Percentiles rank a stretch among this genome's conserved stretches.
phyloP scores from a whole-genome alignment of 2,329 filamentous ascomycete genomes.

The Tolypocladium paradoxum region DNA sequence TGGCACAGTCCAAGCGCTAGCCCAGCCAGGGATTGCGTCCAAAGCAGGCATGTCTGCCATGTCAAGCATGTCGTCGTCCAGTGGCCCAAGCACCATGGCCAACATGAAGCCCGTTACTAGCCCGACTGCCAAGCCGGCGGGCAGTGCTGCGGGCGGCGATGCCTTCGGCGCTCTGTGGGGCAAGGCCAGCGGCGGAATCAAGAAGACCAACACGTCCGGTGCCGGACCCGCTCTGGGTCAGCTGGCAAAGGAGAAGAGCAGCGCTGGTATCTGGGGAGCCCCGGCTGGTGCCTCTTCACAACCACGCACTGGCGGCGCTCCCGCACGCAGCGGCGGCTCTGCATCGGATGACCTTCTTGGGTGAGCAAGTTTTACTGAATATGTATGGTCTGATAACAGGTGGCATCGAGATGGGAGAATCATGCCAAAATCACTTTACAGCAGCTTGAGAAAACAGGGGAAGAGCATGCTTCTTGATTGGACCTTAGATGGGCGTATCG shows the following conservation, averaged over 20 bases:
- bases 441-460: background rate
- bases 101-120: constrained; percentile 37
- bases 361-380: constrained; percentile 11
- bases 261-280: constrained; percentile 85
- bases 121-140: constrained; percentile 38
- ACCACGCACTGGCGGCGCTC: constrained; percentile 14
- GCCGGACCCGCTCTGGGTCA: constrained; percentile 75
- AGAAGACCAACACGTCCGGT: constrained; percentile 54
- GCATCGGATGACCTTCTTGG: constrained; percentile 39
- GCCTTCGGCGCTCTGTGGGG: constrained; percentile 86
- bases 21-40: constrained; percentile 18
- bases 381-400: background rate
- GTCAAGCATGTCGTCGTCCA: constrained; percentile 21
- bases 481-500: constrained; percentile 30
- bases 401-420: background rate
- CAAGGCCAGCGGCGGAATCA: constrained; percentile 60
- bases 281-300: constrained; percentile 35
- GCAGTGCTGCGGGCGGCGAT: constrained; percentile 57
- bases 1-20: constrained; percentile 56
- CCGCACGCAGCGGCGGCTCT: constrained; percentile 22
- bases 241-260: constrained; percentile 96
- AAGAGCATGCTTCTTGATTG: constrained; percentile 19
- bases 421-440: background rate
- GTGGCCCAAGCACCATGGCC: constrained; percentile 27
- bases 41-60: constrained; percentile 14